Base-by-base conservation (phyloP, 768 basidiomycete species). In the Russula ochroleuca region DNA sequence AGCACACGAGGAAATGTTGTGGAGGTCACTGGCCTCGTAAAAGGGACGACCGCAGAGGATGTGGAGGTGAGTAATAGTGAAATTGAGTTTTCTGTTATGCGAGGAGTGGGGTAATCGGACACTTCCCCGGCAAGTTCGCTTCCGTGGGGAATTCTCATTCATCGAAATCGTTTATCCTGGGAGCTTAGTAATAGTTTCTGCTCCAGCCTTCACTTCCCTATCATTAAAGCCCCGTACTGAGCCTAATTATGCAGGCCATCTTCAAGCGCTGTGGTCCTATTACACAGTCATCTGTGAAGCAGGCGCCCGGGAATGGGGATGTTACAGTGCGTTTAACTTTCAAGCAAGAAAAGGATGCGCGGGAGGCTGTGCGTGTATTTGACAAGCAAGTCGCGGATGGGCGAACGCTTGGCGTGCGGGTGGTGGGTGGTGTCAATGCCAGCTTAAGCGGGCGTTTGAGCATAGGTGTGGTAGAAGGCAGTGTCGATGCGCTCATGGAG, bases 191-290 rank as follows among this genome's bases (percentile, higher is more conserved):
- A 54, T 25, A 35, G 19, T 28, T 37, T 40, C 35, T 47, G 10
- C 38, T 33, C n/a, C 38, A 13, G n/a, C 35, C 38, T 59, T 43
- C 38, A 31, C 43, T 53, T 17, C 21, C 35, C 17, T 23, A 31
- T 37, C 21, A 54, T 52, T 35, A 19, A 48, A 9, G 28, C 37
- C 17, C 28, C 11, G 17, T 38, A 56, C 45, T 61, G 15, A 56
- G 33, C 37, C 33, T 15, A 10, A 57, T 21, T 38, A 7, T 4
- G 4, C 33, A 68, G 68, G 68, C 68, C 17, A 68, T 68, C 50
- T 68, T 68, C 62, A 68, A 68, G 56, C 66, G 62, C 15, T 68
- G 66, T 41, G 68, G 68, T 35, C 59, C 56, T n/a, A 64, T 68
- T 25, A 68, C 66, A 35, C 61, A 67, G 56, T 63, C 68, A 7